phyloP scores from a whole-genome alignment of 179 eudicot genomes.

The Beta lomatogona region DNA sequence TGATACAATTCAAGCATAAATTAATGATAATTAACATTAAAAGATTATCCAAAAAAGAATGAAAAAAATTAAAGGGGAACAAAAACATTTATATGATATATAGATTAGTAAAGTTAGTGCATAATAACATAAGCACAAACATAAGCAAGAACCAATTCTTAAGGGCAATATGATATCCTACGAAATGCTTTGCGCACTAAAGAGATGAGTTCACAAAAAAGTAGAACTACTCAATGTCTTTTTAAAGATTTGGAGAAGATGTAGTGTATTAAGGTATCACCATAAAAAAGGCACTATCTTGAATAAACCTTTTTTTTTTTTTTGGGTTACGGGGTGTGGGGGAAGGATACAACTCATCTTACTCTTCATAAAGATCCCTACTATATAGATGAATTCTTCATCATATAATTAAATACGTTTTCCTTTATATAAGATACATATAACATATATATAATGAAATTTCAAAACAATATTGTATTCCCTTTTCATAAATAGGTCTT shows the following conservation, averaged over 20 bases:
- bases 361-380: neutral
- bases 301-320: conserved; percentile 15
- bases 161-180: conserved; percentile 25
- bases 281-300: conserved; percentile 6
- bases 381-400: neutral
- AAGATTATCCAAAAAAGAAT: neutral
- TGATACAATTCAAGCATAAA: conserved; percentile 10
- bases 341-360: too few species aligned
- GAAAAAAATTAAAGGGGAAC: neutral
- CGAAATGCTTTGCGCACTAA: conserved; percentile 28
- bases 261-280: conserved; percentile 25
- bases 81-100: neutral
- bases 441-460: neutral
- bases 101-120: conserved; percentile 36
- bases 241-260: conserved; percentile 21
- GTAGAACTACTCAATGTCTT: neutral
- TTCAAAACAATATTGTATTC: too few species aligned
- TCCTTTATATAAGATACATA: too few species aligned
- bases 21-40: neutral
- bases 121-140: conserved; percentile 33
- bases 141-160: conserved; percentile 30
- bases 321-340: too few species aligned
- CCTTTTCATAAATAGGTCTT: neutral
- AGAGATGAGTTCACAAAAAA: conserved; percentile 18
- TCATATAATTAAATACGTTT: neutral